A percentile compares a stretch with the other conserved stretches of the same genome.
Evolutionary conservation across 2,329 filamentous ascomycete species (phyloP).

Genomic region (Diaporthe longicolla): DNA sequence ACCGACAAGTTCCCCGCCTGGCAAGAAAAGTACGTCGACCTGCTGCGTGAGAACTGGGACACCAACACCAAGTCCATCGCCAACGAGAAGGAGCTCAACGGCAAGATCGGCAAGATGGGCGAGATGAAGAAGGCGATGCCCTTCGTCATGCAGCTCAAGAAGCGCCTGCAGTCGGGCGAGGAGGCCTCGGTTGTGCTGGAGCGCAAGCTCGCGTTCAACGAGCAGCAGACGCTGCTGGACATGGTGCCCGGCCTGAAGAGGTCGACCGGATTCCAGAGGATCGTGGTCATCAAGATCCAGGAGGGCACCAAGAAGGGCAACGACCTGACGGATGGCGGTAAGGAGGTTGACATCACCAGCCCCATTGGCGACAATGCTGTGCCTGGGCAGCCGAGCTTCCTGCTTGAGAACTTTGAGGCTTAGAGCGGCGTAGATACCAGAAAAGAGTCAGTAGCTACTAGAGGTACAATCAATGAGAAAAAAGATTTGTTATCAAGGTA

Average conservation of each 20-base stretch:
- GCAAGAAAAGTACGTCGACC: constrained; percentile 91
- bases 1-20: constrained; percentile 86
- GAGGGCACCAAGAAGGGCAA: constrained; percentile 77
- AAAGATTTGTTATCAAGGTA: neutral
- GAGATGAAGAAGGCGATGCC: constrained; percentile 99
- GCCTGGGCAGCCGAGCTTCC: constrained; percentile 85
- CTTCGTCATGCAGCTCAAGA: constrained; percentile 91
- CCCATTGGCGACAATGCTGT: constrained; percentile 79
- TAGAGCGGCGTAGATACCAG: constrained; percentile 42
- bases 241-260: constrained; percentile 87
- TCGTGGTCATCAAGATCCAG: constrained; percentile 78
- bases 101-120: constrained; percentile 83
- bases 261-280: constrained; percentile 74
- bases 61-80: constrained; percentile 67
- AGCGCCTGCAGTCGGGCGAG: constrained; percentile 81
- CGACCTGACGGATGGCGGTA: constrained; percentile 63
- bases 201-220: constrained; percentile 88
- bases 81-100: constrained; percentile 86
- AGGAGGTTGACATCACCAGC: constrained; percentile 71
- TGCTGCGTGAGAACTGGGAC: constrained; percentile 81
- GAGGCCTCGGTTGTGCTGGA: constrained; percentile 79
- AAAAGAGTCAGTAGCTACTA: neutral
- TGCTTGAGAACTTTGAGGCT: constrained; percentile 83
- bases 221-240: constrained; percentile 79
- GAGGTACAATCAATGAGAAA: too few relatives aligned